Conservation (phyloP, 2,329 filamentous ascomycete species). For the Akanthomyces lecanii region DNA sequence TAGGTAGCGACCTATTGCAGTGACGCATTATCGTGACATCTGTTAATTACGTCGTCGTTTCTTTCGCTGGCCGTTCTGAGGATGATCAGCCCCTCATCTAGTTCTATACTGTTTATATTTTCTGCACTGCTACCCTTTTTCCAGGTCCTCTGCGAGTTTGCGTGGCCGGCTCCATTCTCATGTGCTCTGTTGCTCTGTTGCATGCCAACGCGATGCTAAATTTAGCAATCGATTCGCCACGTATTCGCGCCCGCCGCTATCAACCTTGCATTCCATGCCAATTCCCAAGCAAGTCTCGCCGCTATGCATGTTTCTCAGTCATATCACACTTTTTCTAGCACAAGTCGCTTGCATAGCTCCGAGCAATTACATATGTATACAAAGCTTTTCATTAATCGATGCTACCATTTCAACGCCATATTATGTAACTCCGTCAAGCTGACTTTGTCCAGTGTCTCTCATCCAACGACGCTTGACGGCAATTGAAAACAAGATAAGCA, state of each 20-base stretch:
- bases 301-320: neutral
- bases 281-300: neutral
- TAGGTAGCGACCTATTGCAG: neutral
- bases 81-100: neutral
- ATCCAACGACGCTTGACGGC: constrained; percentile 4
- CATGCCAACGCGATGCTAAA: constrained; percentile 3
- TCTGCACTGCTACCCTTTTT: neutral
- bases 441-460: neutral
- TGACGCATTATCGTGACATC: constrained; percentile 7
- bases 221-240: neutral
- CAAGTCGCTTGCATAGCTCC: neutral
- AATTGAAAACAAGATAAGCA: constrained; percentile 2
- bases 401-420: constrained; percentile 3
- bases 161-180: neutral
- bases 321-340: neutral
- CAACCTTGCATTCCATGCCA: neutral
- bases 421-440: constrained; percentile 3
- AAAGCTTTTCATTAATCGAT: constrained; percentile 6
- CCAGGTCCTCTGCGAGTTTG: neutral
- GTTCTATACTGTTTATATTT: neutral
- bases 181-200: neutral
- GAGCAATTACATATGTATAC: neutral
- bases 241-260: neutral
- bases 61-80: neutral
- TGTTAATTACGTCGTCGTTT: constrained; percentile 9